phyloP scores from a whole-genome alignment of 2,329 filamentous ascomycete genomes.

The Camptophora hylomeconis region DNA sequence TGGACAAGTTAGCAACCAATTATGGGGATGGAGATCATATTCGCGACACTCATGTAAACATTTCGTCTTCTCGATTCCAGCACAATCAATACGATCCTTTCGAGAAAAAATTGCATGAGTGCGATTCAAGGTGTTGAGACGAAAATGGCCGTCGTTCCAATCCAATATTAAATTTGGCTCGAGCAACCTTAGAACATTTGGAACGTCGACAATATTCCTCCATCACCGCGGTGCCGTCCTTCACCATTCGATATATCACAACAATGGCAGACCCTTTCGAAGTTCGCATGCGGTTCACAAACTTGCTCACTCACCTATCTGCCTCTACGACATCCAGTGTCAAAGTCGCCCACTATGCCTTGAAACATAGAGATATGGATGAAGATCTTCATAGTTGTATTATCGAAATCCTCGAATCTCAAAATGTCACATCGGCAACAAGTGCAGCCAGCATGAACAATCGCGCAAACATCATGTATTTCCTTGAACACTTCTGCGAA shows the following conservation, averaged over 20 bases:
- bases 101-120: too few relatives aligned
- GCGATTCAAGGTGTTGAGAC: too few relatives aligned
- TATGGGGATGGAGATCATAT: too few relatives aligned
- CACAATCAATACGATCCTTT: too few relatives aligned
- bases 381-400: conserved; percentile 97
- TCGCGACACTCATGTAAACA: too few relatives aligned
- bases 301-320: conserved; percentile 77
- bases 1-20: too few relatives aligned
- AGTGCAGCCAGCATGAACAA: conserved; percentile 73
- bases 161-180: too few relatives aligned
- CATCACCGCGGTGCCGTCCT: conserved; percentile 13
- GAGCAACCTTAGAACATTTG: too few relatives aligned
- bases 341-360: conserved; percentile 87
- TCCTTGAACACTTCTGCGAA: conserved; percentile 90
- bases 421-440: conserved; percentile 34
- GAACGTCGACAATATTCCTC: too few relatives aligned
- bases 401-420: conserved; percentile 76
- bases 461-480: conserved; percentile 97
- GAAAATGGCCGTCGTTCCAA: too few relatives aligned
- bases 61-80: too few relatives aligned
- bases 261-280: conserved; percentile 79
- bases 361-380: conserved; percentile 87
- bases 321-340: conserved; percentile 79
- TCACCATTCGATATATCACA: conserved; percentile 1
- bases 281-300: conserved; percentile 93